A percentile compares a stretch with the other conserved stretches of the same genome.
phyloP scores from a whole-genome alignment of 2,329 filamentous ascomycete species.

The Cladophialophora exuberans region DNA sequence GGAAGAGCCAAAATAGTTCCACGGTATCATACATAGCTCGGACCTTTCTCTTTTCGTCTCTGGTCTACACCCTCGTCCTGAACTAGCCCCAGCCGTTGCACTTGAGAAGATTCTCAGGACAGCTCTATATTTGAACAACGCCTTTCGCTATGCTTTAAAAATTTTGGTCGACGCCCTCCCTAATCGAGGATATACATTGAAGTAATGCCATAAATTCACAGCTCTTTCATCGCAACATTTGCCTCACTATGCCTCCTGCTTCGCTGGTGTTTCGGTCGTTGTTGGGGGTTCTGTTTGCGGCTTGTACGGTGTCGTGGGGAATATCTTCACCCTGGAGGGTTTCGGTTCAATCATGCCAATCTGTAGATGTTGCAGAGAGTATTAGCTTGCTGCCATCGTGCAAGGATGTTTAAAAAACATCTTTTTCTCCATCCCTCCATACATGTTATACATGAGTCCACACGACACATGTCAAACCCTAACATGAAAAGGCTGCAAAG shows the following conservation, averaged over 20 bases:
- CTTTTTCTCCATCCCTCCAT: not conserved
- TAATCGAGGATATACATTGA: not conserved
- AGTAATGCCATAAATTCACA: not conserved
- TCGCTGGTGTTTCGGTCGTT: not conserved
- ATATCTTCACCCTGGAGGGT: constrained; percentile 22
- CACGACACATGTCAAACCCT: no score
- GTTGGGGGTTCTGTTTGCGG: not conserved
- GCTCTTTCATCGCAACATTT: no score
- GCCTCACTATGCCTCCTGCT: constrained; percentile 2
- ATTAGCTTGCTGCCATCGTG: no score
- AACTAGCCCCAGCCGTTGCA: no score
- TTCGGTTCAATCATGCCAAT: constrained; percentile 31
- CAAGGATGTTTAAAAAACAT: no score
- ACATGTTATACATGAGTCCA: no score
- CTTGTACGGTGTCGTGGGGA: constrained; percentile 10
- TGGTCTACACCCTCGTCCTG: no score
- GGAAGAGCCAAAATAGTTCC: no score
- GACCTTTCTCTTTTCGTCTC: no score
- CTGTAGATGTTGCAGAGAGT: constrained; percentile 4
- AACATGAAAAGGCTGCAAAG: not conserved
- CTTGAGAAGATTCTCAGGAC: no score
- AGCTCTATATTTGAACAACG: no score
- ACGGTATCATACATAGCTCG: no score
- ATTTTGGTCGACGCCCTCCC: not conserved
- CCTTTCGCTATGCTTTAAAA: not conserved